A percentile compares a stretch with the other conserved stretches of the same genome.
Evolutionary conservation across 257 asterid species (phyloP).

Genomic region (Parsonsia alboflavescens): DNA sequence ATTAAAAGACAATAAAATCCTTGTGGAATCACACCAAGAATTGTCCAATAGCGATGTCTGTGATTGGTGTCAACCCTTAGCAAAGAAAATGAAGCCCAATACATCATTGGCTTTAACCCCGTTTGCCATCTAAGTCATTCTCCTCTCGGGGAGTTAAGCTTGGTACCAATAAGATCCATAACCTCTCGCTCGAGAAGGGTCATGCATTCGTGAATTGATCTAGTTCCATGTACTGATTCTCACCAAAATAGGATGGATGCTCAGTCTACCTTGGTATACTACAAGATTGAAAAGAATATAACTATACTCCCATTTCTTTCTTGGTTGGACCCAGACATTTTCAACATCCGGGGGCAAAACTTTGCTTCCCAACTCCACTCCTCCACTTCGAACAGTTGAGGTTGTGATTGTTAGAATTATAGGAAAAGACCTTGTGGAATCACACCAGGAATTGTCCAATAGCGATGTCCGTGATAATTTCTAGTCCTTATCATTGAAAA

Average conservation of each 20-base stretch:
- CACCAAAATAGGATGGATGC: too few relatives aligned
- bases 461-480: slow-evolving; percentile 55
- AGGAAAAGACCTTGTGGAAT: slow-evolving; percentile 63
- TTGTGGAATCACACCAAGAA: slow-evolving; percentile 82
- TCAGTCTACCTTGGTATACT: too few relatives aligned
- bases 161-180: slow-evolving; percentile 92
- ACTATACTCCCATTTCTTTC: too few relatives aligned
- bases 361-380: slow-evolving; percentile 53
- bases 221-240: too few relatives aligned
- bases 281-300: too few relatives aligned
- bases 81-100: slow-evolving; percentile 99
- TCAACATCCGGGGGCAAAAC: slow-evolving; percentile 81
- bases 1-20: slow-evolving; percentile 49
- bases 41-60: slow-evolving; percentile 70
- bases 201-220: too few relatives aligned
- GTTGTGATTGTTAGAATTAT: slow-evolving; percentile 64
- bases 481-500: slow-evolving; percentile 86
- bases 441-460: slow-evolving; percentile 79
- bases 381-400: slow-evolving; percentile 76
- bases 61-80: slow-evolving; percentile 59
- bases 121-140: slow-evolving; percentile 53
- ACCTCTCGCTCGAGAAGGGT: slow-evolving; percentile 80
- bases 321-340: too few relatives aligned
- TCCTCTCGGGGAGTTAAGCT: slow-evolving; percentile 93
- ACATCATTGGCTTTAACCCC: too few relatives aligned